Evolutionary conservation across 2,329 filamentous ascomycete species (phyloP).

Genomic region (Hypoxylon sp.): DNA sequence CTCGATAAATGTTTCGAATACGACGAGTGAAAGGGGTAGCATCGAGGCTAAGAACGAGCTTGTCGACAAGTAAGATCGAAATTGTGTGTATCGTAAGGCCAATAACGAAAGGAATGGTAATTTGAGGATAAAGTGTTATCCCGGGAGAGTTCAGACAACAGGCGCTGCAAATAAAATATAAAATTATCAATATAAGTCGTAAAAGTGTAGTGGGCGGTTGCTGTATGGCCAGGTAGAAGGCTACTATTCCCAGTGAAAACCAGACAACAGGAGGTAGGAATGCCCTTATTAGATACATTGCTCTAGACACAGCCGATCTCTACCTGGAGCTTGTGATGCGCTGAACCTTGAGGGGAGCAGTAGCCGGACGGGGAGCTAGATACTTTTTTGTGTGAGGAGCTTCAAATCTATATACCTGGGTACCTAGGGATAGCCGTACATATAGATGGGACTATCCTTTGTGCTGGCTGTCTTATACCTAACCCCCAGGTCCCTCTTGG

Average conservation of each 20-base stretch:
- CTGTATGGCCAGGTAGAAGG: not conserved
- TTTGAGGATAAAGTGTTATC: not conserved
- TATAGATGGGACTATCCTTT: too few species aligned
- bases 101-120: not conserved
- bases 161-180: not conserved
- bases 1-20: not conserved
- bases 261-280: not conserved
- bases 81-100: not conserved
- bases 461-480: too few species aligned
- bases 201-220: not conserved
- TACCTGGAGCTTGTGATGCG: not conserved
- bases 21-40: not conserved
- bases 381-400: too few species aligned
- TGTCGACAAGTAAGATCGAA: not conserved
- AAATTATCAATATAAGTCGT: not conserved
- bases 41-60: not conserved
- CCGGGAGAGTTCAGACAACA: not conserved
- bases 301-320: not conserved
- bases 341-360: too few species aligned
- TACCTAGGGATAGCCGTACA: too few species aligned
- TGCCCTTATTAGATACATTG: not conserved
- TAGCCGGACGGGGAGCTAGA: too few species aligned
- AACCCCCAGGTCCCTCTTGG: too few species aligned
- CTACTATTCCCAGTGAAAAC: not conserved
- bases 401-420: too few species aligned